These are phyloP conservation scores for Diddensiella caesifluorescens DNA, from an alignment of 805 yeast species.

Conservation along the genomic window DNA sequence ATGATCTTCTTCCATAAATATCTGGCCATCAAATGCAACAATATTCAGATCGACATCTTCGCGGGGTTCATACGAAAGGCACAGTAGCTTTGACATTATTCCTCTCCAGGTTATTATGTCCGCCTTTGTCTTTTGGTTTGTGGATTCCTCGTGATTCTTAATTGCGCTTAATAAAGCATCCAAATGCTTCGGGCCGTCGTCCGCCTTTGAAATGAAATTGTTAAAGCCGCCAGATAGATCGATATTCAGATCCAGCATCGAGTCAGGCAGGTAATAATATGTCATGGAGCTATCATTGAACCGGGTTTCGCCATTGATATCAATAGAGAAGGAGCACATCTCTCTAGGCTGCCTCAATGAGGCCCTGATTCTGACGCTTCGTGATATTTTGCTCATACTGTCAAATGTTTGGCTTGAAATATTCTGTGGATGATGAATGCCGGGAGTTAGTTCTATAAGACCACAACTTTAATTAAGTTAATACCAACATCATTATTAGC, in stretches of 20 bases:
- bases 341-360: slow-evolving; percentile 85
- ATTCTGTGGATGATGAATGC: too few relatives aligned
- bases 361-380: slow-evolving; percentile 35
- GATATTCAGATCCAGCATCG: slow-evolving; percentile 51
- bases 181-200: slow-evolving; percentile 41
- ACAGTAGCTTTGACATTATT: slow-evolving; percentile 64
- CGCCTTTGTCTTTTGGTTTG: slow-evolving; percentile 44
- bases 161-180: slow-evolving; percentile 55
- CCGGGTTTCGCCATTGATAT: slow-evolving; percentile 40
- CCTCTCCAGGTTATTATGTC: slow-evolving; percentile 86
- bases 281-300: slow-evolving; percentile 48
- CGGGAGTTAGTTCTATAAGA: too few relatives aligned
- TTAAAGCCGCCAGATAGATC: slow-evolving; percentile 64
- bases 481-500: too few relatives aligned
- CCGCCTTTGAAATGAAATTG: slow-evolving; percentile 53
- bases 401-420: too few relatives aligned
- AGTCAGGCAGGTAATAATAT: slow-evolving; percentile 80
- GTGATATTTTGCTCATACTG: slow-evolving; percentile 18
- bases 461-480: too few relatives aligned
- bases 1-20: slow-evolving; percentile 39
- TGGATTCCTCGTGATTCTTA: slow-evolving; percentile 46
- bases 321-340: slow-evolving; percentile 60
- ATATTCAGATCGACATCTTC: slow-evolving; percentile 59
- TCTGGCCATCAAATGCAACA: slow-evolving; percentile 55
- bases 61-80: slow-evolving; percentile 54